Evolutionary conservation across 2,329 filamentous ascomycete species (phyloP).

Genomic region (Monosporascus ibericus): DNA sequence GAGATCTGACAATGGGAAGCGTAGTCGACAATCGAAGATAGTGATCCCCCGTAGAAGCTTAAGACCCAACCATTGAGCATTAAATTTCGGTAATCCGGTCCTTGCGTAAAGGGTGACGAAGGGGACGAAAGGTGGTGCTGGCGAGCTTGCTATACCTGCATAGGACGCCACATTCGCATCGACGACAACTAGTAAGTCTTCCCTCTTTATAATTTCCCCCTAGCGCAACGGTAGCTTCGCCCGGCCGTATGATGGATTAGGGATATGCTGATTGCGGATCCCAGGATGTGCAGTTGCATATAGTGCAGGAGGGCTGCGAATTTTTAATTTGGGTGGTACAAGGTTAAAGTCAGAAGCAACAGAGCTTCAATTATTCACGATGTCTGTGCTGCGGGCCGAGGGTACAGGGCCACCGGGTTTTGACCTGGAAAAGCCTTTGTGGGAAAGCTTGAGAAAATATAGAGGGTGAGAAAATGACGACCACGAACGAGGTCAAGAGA

Average conservation of each 20-base stretch:
- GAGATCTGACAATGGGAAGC: background rate
- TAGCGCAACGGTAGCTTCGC: background rate
- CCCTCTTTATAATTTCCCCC: background rate
- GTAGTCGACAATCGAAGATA: background rate
- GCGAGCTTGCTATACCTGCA: slow-evolving; percentile 9
- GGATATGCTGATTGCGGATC: background rate
- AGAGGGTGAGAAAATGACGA: no score
- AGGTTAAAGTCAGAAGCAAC: background rate
- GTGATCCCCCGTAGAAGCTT: background rate
- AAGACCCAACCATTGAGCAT: slow-evolving; percentile 10
- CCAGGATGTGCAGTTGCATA: background rate
- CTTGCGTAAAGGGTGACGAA: slow-evolving; percentile 9
- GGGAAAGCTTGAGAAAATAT: background rate
- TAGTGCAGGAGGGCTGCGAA: background rate
- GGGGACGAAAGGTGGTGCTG: slow-evolving; percentile 13
- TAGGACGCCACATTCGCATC: slow-evolving; percentile 11
- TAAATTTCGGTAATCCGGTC: slow-evolving; percentile 7
- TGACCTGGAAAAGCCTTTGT: background rate
- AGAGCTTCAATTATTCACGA: background rate
- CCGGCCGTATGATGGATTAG: background rate
- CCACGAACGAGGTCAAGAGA: no score
- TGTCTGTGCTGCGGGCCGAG: background rate
- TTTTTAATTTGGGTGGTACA: background rate
- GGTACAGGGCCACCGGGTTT: background rate
- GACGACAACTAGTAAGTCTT: slow-evolving; percentile 10